Percentiles rank a stretch among this genome's conserved stretches.
Evolutionary conservation across 2,329 filamentous ascomycete species (phyloP).

Genomic region (Trichoderma oligosporum): DNA sequence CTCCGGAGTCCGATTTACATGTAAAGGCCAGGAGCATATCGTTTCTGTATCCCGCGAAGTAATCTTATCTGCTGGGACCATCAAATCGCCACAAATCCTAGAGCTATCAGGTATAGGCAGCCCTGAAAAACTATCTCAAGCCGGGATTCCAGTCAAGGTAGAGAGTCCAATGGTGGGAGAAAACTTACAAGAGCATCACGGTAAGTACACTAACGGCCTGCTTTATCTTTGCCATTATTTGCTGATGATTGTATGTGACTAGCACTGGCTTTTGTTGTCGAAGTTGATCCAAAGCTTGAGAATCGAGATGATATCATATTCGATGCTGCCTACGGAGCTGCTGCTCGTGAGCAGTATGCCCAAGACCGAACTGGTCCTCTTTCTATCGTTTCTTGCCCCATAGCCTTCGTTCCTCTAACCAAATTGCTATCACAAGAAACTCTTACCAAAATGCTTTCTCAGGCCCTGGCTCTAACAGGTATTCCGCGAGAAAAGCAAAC

Average conservation of each 20-base stretch:
- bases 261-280: slow-evolving; percentile 44
- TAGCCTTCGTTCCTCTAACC: slow-evolving; percentile 41
- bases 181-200: slow-evolving; percentile 47
- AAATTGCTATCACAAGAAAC: slow-evolving; percentile 29
- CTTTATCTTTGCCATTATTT: slow-evolving; percentile 14
- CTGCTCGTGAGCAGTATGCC: slow-evolving; percentile 35
- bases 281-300: slow-evolving; percentile 40
- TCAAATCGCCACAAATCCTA: slow-evolving; percentile 55
- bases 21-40: slow-evolving; percentile 35
- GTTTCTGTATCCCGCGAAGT: slow-evolving; percentile 48
- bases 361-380: slow-evolving; percentile 33
- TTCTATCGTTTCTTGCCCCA: slow-evolving; percentile 39
- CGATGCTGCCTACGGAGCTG: slow-evolving; percentile 28
- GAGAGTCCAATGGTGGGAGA: slow-evolving; percentile 45
- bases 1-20: slow-evolving; percentile 34
- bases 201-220: slow-evolving; percentile 23
- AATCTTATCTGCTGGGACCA: slow-evolving; percentile 55
- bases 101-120: slow-evolving; percentile 60
- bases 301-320: slow-evolving; percentile 40
- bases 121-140: slow-evolving; percentile 33
- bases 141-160: slow-evolving; percentile 38
- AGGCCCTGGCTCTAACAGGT: slow-evolving; percentile 23
- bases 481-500: slow-evolving; percentile 26
- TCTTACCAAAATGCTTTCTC: slow-evolving; percentile 25
- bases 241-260: background rate